Percentiles rank a stretch among this genome's conserved stretches.
phyloP scores from a whole-genome alignment of 306 rosid genomes.

The Acacia acuminata region DNA sequence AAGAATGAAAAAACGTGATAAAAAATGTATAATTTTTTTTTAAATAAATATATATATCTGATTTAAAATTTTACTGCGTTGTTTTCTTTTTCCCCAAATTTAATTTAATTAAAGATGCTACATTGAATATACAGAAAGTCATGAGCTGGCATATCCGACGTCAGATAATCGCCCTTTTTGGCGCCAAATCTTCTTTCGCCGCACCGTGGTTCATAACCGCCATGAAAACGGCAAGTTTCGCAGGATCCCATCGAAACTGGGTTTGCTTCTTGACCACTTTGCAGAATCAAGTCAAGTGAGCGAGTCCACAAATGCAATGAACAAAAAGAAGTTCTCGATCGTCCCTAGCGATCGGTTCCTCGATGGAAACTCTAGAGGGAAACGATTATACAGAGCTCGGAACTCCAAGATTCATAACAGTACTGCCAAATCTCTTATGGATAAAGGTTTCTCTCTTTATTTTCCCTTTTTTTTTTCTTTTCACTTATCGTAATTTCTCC shows the following conservation, averaged over 20 bases:
- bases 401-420: constrained; percentile 20
- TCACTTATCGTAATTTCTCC: neutral
- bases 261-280: neutral
- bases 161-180: constrained; percentile 3
- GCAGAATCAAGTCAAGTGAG: neutral
- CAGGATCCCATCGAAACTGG: constrained; percentile 1
- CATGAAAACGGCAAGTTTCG: neutral
- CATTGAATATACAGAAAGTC: too few relatives aligned
- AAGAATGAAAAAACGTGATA: too few relatives aligned
- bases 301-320: constrained; percentile 36
- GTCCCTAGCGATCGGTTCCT: constrained; percentile 23
- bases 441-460: constrained; percentile 24
- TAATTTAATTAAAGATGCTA: too few relatives aligned
- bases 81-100: too few relatives aligned
- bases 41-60: fast-evolving
- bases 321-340: constrained; percentile 32
- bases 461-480: neutral
- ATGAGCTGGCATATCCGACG: neutral
- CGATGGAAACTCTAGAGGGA: neutral
- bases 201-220: constrained; percentile 17
- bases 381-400: constrained; percentile 20
- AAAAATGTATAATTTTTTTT: too few relatives aligned
- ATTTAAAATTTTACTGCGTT: too few relatives aligned
- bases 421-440: constrained; percentile 12
- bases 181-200: constrained; percentile 37